Base-by-base conservation (phyloP, 176 grass and related monocot species). In the Musa acuminata region DNA sequence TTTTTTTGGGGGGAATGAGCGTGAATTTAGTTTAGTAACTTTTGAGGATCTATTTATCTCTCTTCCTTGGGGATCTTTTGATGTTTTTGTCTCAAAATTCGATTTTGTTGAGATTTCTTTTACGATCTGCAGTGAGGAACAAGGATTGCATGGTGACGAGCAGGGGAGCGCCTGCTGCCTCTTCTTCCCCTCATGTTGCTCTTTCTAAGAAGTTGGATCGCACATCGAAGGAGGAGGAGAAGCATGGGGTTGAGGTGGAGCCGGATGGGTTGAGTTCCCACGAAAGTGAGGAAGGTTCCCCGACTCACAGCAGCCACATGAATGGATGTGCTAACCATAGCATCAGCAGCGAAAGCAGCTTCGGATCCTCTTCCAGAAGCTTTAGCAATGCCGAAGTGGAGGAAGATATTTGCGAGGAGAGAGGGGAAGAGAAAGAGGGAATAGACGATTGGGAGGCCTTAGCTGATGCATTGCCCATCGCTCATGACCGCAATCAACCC, bases 371-470 rank as follows among this genome's bases (percentile, higher is more conserved):
- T 59, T 89, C 89, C 21, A 82, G 84, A 55, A 96, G 92, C 60
- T 72, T 92, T 17, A 92, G 89, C 9, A 87, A 92, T 73, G 82
- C 80, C 0, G 92, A 96, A 75, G 92, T 92, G 68, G 80, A 87
- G 24, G 35, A 43, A 43, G 35, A 43, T 43, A 43, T 43, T 43
- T 43, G 35, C 35, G 35, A 43, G 35, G 84, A 85, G 53, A 65
- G 69, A 16, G 89, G 62, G 35, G 82, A 85, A 75, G 92, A 96
- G 13, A 82, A 84, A 1, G 92, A 75, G 25, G 92, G 84, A 11
- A 76, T 91, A 67, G 92, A 96, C 53, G 89, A 96, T 82, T 96
- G 92, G 92, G 92, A 96, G 69, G 87, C 89, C 3, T 89, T 89
- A 17, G 92, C 92, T 0, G 92, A 96, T 78, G 92, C 89, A 9